Base-by-base conservation (phyloP, 129 eudicot species). In the Flaveria bidentis region DNA sequence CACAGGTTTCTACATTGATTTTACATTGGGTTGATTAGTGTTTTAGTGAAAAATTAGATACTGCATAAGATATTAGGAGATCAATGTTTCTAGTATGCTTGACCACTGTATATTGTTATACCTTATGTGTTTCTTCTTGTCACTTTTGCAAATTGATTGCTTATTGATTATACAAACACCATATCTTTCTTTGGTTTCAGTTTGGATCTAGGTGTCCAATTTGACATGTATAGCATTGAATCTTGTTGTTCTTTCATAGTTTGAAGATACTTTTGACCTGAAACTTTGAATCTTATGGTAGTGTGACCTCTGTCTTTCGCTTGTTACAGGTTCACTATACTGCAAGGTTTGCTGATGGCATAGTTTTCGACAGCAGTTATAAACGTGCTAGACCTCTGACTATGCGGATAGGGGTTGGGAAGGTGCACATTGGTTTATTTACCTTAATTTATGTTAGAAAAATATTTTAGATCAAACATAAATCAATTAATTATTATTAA, bases 311-410 rank as follows among this genome's bases (percentile, higher is more conserved):
- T 10, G 60, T 45, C 12, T 56, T 45, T 53, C 15, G 47, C 41
- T 36, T 36, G 9, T 68, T 69, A 51, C 83, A 93, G 98, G 71
- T 93, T 62, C 98, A 93, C 77, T 93, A 93, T 79, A 93, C 98
- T 49, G 98, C 92, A 78, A 86, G 98, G 76, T 93, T 93, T 85
- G 91, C 89, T 16, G 91, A 93, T 85, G 98, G 96, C 73, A 88
- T 76, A 20, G 95, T 93, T 72, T 93, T 93, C 67, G 98, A 90
- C 81, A 93, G 98, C 78, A 93, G 88, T 67, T 93, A 93, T 65
- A 90, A 93, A 79, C 96, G 96, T 28, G 98, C 86, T 44, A 83
- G 98, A 69, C 90, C 95, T 67, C 88, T 93, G 20, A 93, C 98
- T 52, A 88, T 90, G 98, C 96, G 96, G 52, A 73, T 90, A 63